These are phyloP conservation scores for Acephala macrosclerotiorum DNA, from an alignment of 2,329 filamentous ascomycete species.

Conservation along the genomic window DNA sequence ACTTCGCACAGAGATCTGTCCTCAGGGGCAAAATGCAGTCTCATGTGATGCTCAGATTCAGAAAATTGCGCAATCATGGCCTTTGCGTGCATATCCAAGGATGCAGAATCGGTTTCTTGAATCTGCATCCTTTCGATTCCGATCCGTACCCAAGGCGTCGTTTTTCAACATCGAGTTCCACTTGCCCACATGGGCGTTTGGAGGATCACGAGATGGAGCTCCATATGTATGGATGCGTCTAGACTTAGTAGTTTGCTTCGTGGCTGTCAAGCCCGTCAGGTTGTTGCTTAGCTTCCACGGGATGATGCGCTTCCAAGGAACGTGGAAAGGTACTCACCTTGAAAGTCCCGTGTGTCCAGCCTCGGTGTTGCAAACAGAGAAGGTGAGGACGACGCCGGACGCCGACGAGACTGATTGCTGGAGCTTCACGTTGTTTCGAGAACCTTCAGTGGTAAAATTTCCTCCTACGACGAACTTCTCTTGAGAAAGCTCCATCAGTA, in stretches of 20 bases:
- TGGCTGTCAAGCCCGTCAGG: no score
- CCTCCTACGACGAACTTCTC: no score
- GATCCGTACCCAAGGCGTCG: neutral
- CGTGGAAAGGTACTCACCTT: neutral
- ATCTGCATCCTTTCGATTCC: neutral
- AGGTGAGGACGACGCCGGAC: no score
- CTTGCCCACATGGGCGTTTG: neutral
- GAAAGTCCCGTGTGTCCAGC: neutral
- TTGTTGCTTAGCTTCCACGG: no score
- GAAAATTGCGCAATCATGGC: slow-evolving; percentile 9
- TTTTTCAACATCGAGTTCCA: neutral
- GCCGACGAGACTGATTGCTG: no score
- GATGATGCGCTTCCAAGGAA: no score
- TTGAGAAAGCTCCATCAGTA: no score
- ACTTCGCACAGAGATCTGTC: slow-evolving; percentile 7
- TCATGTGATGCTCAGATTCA: slow-evolving; percentile 18
- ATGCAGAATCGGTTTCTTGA: slow-evolving; percentile 2
- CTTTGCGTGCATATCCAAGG: neutral
- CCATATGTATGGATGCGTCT: neutral
- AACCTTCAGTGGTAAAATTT: no score
- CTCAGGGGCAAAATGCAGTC: slow-evolving; percentile 9
- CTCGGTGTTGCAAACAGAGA: neutral
- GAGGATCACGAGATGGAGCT: neutral
- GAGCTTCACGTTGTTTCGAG: no score
- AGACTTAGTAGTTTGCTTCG: neutral